Conservation (phyloP, 495 filamentous ascomycete species). For the Tuber indicum region DNA sequence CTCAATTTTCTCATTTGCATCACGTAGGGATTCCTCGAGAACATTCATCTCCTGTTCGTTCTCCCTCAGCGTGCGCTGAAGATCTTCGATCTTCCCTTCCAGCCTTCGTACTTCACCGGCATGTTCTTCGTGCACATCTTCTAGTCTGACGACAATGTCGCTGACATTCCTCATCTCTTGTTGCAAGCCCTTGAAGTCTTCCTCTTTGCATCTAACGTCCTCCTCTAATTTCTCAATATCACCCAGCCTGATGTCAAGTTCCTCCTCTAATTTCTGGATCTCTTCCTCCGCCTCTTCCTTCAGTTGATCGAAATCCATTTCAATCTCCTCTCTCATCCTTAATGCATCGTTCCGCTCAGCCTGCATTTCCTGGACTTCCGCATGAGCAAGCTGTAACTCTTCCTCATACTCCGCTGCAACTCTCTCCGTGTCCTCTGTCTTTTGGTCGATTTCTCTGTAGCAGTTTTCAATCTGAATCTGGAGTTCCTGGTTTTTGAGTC, state of each 20-base stretch:
- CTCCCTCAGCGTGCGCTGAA: constrained; percentile 67
- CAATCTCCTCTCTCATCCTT: constrained; percentile 67
- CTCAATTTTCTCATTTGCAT: constrained; percentile 77
- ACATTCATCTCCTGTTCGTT: constrained; percentile 70
- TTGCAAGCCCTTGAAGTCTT: constrained; percentile 78
- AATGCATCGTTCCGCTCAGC: constrained; percentile 81
- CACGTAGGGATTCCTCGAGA: constrained; percentile 65
- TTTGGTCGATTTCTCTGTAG: constrained; percentile 59
- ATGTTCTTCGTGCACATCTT: constrained; percentile 71
- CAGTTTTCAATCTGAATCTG: constrained; percentile 44
- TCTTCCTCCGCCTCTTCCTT: constrained; percentile 74
- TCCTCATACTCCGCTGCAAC: constrained; percentile 60
- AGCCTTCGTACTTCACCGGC: constrained; percentile 29
- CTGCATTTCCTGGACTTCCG: constrained; percentile 75
- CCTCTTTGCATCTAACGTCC: constrained; percentile 63
- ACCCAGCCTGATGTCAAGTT: constrained; percentile 64
- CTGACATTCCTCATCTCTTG: constrained; percentile 85
- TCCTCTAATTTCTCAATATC: constrained; percentile 65
- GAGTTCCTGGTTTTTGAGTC: constrained; percentile 75
- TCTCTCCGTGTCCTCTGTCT: constrained; percentile 55
- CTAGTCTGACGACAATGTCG: constrained; percentile 73
- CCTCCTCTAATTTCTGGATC: constrained; percentile 72
- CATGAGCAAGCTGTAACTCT: constrained; percentile 66
- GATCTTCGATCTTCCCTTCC: constrained; percentile 58
- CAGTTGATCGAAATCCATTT: constrained; percentile 71